Evolutionary conservation across 768 basidiomycete genomes (phyloP), one percentile per base, ranked within the genome.

Genomic region (Cyclocybe cylindracea): DNA sequence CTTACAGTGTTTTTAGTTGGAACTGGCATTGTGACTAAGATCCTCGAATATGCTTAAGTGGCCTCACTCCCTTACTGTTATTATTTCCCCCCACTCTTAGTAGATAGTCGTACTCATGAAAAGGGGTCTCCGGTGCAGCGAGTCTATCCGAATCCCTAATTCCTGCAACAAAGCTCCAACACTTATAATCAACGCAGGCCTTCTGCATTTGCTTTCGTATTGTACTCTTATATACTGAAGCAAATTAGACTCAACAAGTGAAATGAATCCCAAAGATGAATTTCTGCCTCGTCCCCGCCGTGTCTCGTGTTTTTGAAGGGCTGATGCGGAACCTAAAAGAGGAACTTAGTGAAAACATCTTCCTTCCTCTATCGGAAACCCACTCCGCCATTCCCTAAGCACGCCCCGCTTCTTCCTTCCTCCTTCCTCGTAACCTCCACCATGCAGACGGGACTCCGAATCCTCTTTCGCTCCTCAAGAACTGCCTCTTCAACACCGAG

Each of bases 11-110:
- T 10, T 51, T 33, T 47, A 92, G 91, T 98, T 65, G 95, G 93
- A 51, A 98, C 96, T 55, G 96, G 96, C 61, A 85, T 98, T 61
- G 86, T 97, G 55, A 93, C 91, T 57, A 91, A 94, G 72, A 82
- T 94, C 57, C 65, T 93, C 50, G 77, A 81, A 54, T 63, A 61
- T 48, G 57, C 57, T 37, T 54, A 61, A 61, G 50, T 24, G 14
- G 9, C 44, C 33, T 44, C 45, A 46, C 19, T 6, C 46, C 16
- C 42, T 11, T 34, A 34, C 38, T 35, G 39, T 45, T 49, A 16
- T 18, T 14, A 32, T 13, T 38, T 50, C 51, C 53, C 60, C 60
- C 63, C 53, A 54, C 63, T 64, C 60, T 40, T 36, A 35, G 36
- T 47, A 53, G 50, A 53, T 48, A 50, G 40, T 50, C 32, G 33